Evolutionary conservation across 768 basidiomycete species (phyloP).

Genomic region (Mycena indigotica): DNA sequence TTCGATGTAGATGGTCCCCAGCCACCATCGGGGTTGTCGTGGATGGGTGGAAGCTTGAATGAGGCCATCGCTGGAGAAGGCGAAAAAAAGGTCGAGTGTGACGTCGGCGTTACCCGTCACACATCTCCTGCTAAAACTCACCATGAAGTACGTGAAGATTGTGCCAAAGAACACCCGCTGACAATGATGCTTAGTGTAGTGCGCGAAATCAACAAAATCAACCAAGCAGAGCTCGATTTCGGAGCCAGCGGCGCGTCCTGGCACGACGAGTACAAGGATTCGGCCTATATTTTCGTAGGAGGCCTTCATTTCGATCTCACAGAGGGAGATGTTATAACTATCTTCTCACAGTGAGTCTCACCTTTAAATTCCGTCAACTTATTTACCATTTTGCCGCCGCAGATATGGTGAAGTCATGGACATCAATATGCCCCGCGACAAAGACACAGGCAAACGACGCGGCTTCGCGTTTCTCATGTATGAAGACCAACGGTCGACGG

Average conservation of each 20-base stretch:
- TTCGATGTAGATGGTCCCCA: constrained; percentile 87
- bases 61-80: constrained; percentile 58
- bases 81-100: constrained; percentile 12
- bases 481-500: constrained; percentile 94
- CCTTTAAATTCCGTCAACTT: background rate
- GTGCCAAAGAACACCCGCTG: background rate
- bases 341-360: constrained; percentile 89
- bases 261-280: constrained; percentile 98
- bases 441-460: constrained; percentile 83
- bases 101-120: background rate
- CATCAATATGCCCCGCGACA: constrained; percentile 92
- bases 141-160: constrained; percentile 68
- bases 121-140: constrained; percentile 15
- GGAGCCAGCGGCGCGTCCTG: constrained; percentile 75
- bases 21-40: constrained; percentile 90
- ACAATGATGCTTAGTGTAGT: constrained; percentile 64
- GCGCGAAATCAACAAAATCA: constrained; percentile 91
- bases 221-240: constrained; percentile 84
- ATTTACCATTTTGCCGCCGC: constrained; percentile 2
- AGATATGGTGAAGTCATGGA: constrained; percentile 98
- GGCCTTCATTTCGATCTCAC: constrained; percentile 88
- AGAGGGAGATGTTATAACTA: constrained; percentile 95
- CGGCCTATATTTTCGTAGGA: constrained; percentile 93
- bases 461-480: constrained; percentile 99
- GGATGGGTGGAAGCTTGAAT: constrained; percentile 83